Evolutionary conservation across 192 early-diverging fungal genomes (phyloP), one percentile per base, ranked within the genome.

Genomic region (Coemansia sp.): DNA sequence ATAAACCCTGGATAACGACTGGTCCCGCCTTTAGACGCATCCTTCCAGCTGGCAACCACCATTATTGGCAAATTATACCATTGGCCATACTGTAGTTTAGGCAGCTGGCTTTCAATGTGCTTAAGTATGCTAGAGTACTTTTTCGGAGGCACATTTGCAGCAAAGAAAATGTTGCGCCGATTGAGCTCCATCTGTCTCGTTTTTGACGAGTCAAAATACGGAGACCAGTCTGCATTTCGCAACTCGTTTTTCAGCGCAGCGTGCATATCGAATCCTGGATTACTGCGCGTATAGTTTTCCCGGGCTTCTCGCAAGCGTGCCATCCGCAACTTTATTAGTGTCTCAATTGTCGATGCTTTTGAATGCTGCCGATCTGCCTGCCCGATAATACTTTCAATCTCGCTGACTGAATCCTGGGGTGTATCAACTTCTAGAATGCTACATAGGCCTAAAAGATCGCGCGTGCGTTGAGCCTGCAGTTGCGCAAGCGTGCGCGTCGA

Each of bases 1-100:
- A 79, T 64, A 56, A 79, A 79, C 10, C 76, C 76, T 2, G 71
- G 76, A 14, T 69, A 79, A 37, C 48, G 61, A 31, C 59, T 49
- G 2, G 17, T 20, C 14, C 57, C 57, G 20, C 64, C 57, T 6
- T 21, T 48, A 40, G 69, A 62, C 15, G 76, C 63, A 11, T 46
- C 26, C 31, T 62, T 50, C 76, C 71, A 73, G 37, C 9, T 53
- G 15, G 44, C 46, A 26, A 79, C 76, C 11, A 79, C 64, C 76
- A 79, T 79, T 40, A 79, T 28, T 0, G 76, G 76, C 67, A 79
- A 66, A 37, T 34, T 42, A 64, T 49, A 38, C 76, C 76, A 79
- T 10, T 22, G 40, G 26, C n/a, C 14, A 63, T 79, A 79, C 20
- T 64, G 48, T 59, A 79, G 57, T n/a, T 60, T 17, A 17, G 47